A percentile compares a stretch with the other conserved stretches of the same genome.
Evolutionary conservation across 495 filamentous ascomycete genomes (phyloP).

Genomic region (Neurospora sp.): DNA sequence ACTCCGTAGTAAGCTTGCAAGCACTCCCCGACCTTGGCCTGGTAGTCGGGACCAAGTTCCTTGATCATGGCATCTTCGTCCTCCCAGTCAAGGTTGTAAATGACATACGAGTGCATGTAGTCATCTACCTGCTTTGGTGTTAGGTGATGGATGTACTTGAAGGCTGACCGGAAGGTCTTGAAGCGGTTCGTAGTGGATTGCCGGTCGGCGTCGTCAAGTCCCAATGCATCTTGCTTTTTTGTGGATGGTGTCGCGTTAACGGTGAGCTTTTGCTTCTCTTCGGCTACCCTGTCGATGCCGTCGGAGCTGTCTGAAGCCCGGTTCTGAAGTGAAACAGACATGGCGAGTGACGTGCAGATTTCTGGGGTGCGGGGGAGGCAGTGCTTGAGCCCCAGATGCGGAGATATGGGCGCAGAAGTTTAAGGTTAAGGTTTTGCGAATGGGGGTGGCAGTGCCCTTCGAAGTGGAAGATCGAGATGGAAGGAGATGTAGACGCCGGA

Average conservation of each 20-base stretch:
- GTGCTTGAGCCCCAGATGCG: neutral
- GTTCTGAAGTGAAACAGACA: conserved; percentile 1
- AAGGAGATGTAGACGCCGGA: neutral
- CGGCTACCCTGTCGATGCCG: conserved; percentile 6
- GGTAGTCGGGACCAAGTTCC: conserved; percentile 48
- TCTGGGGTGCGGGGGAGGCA: neutral
- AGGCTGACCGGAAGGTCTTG: conserved; percentile 45
- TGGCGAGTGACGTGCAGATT: neutral
- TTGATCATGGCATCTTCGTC: conserved; percentile 48
- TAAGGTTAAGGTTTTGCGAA: neutral
- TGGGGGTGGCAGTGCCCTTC: neutral
- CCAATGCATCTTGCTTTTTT: neutral
- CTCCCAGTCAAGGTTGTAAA: conserved; percentile 57
- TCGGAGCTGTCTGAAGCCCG: conserved; percentile 11
- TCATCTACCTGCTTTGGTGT: conserved; percentile 50
- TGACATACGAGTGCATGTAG: conserved; percentile 58
- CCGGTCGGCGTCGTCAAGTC: conserved; percentile 22
- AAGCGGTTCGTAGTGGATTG: conserved; percentile 43
- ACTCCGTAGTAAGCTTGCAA: conserved; percentile 52
- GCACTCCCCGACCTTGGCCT: conserved; percentile 48
- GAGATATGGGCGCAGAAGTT: neutral
- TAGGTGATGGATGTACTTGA: conserved; percentile 46
- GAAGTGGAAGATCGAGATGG: neutral
- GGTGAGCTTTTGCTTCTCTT: conserved; percentile 8
- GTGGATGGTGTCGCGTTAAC: neutral